Base-by-base conservation (phyloP, 495 filamentous ascomycete genomes). In the Aspergillus homomorphus region DNA sequence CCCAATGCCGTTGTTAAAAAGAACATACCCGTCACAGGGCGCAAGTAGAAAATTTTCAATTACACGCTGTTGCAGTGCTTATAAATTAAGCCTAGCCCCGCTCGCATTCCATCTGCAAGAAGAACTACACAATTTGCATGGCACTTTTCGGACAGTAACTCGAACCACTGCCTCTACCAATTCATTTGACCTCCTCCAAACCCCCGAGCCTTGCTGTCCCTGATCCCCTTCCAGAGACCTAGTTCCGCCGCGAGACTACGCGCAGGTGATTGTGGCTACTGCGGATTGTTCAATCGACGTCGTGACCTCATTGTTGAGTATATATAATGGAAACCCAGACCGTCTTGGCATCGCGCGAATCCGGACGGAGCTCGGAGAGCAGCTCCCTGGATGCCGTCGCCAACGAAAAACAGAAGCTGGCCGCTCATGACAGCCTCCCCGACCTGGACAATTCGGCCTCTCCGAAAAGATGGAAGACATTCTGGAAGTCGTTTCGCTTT, bases 401-500 rank as follows among this genome's bases (percentile, higher is more conserved):
- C 28, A 61, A 67, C 16, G 70, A 72, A 63, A 75, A 77, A 62
- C 67, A 71, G 45, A 75, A 71, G 60, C 51, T 72, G 9, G 62
- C 66, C 12, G 52, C 51, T 6, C 54, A 53, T 18, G 21, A 60
- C 9, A 65, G 60, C 52, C 66, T 66, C 20, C 66, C 60, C 7
- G 68, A 71, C 43, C 44, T 75, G 23, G 72, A 82, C 66, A 77
- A 77, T 28, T 74, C 80, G 2, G 81, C 76, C 19, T 78, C 77
- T 9, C 75, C 82, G 7, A 82, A 82, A 59, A 75, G 81, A 24
- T 77, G 77, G 71, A 81, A 78, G 66, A 81, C 73, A 16, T 81
- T 84, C 60, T 73, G 80, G 68, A 71, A 74, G 51, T 73, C 82
- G 18, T 84, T 84, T 71, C 79, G 81, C 53, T 80, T 83, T 61